These are phyloP conservation scores for Roridomyces roridus DNA, from an alignment of 768 basidiomycete species.

Conservation along the genomic window DNA sequence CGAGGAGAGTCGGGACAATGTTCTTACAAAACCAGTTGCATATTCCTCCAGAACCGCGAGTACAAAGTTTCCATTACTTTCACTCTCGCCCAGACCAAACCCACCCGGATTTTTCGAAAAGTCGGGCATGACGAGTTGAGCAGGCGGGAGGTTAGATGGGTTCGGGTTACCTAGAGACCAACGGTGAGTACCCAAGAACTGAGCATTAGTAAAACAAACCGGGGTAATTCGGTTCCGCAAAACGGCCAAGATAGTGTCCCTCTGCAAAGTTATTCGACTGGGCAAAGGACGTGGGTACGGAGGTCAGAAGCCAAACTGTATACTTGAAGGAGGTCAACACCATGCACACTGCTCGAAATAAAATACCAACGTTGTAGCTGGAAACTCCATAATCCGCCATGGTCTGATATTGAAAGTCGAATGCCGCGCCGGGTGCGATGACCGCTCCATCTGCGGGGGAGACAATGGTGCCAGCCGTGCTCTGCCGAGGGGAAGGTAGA, in stretches of 20 bases:
- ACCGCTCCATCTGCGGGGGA: constrained; percentile 34
- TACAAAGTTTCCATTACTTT: constrained; percentile 39
- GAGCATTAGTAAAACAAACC: constrained; percentile 29
- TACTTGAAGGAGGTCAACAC: constrained; percentile 25
- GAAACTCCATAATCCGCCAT: constrained; percentile 49
- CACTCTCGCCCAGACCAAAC: constrained; percentile 39
- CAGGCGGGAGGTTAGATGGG: constrained; percentile 43
- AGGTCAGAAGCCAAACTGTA: constrained; percentile 47
- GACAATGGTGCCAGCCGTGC: constrained; percentile 25
- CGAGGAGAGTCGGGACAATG: background rate
- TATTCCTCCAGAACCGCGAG: constrained; percentile 52
- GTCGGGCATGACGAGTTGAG: constrained; percentile 50
- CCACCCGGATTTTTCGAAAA: constrained; percentile 47
- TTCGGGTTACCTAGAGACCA: constrained; percentile 43
- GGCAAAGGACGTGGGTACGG: constrained; percentile 29
- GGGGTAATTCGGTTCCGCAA: constrained; percentile 49
- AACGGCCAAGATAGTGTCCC: constrained; percentile 52
- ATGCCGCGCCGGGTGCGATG: constrained; percentile 46
- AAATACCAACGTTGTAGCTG: constrained; percentile 35
- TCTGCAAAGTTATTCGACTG: constrained; percentile 37
- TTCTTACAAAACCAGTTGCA: constrained; percentile 40
- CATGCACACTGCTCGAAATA: background rate
- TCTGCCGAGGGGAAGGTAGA: constrained; percentile 15
- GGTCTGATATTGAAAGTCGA: constrained; percentile 45
- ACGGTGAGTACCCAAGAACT: background rate